A percentile compares a stretch with the other conserved stretches of the same genome.
Conservation (phyloP, 495 filamentous ascomycete species). For the Penicillium cinerascens region DNA sequence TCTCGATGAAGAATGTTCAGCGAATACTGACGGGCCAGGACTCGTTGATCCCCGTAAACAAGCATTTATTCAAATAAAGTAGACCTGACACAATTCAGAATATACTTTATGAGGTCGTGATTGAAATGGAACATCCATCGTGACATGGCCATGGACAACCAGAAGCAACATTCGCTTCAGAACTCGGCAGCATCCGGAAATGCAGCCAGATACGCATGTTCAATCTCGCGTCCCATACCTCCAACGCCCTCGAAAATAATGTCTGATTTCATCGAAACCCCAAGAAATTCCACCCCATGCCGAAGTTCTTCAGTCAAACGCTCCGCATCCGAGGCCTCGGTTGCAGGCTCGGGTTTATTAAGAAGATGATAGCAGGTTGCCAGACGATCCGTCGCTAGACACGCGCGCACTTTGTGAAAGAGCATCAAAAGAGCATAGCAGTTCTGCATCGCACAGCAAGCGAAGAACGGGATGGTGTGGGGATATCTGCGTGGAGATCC, state of each 20-base stretch:
- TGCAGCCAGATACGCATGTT: conserved; percentile 16
- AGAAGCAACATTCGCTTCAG: not conserved
- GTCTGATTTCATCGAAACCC: conserved; percentile 31
- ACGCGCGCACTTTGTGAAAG: conserved; percentile 30
- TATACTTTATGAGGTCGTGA: too few species aligned
- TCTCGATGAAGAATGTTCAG: conserved; percentile 15
- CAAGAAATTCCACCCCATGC: conserved; percentile 39
- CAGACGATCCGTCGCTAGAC: conserved; percentile 12
- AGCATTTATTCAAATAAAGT: not conserved
- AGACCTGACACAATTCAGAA: too few species aligned
- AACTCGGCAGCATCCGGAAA: conserved; percentile 12
- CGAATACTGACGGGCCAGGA: conserved; percentile 11
- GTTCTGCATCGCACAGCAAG: conserved; percentile 53
- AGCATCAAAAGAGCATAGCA: conserved; percentile 51
- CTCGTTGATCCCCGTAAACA: conserved; percentile 9
- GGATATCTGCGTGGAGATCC: conserved; percentile 22
- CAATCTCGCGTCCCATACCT: conserved; percentile 22
- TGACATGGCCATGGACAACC: too few species aligned
- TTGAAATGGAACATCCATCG: too few species aligned
- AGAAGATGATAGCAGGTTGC: conserved; percentile 21
- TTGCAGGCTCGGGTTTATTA: conserved; percentile 18
- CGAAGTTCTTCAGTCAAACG: conserved; percentile 41
- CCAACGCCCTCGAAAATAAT: conserved; percentile 22
- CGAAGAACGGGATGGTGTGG: conserved; percentile 47
- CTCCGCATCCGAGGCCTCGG: conserved; percentile 33